Evolutionary conservation across 129 eudicot species (phyloP), one percentile per base, ranked within the genome.

Genomic region (Helianthus tuberosus): DNA sequence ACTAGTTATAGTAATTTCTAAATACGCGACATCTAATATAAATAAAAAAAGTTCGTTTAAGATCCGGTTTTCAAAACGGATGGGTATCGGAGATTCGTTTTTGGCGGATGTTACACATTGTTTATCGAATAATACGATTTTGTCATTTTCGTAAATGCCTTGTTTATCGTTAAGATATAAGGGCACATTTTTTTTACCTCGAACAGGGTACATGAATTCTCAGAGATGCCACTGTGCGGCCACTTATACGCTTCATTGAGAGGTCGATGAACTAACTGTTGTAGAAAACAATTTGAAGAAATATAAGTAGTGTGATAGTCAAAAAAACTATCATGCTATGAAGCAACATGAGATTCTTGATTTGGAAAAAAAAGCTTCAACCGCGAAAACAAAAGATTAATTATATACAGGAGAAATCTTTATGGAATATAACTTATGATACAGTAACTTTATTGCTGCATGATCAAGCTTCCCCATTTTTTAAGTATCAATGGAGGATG

Each of bases 381-480:
- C 86, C 92, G 96, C 91, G 88, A 25, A 79, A 81, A 72, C 96
- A 93, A 14, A 90, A 90, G 62, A 77, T 93, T 11, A 88, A 86
- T 80, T 68, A 85, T 65, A 27, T 80, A 8, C 88, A 88, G 55
- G 93, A 88, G 41, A 86, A 20, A 20, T 20, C 23, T 20, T 20
- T 20, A 20, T 93, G 98, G 98, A 84, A 66, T 64, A 74, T 79
- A 69, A 88, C 89, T 69, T 93, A 76, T 43, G 96, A 93, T n/a
- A 70, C 88, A 0, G 81, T 81, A 23, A 80, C 90, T 51, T 71
- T 74, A 16, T 54, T 90, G 48, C 83, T 8, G 88, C 91, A 3
- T 81, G 78, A 75, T 82, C 89, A 11, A 81, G 83, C 9, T 90
- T 93, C 84, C 84, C 93, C 0, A 64, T 83, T 72, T 85, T 93